phyloP scores from a whole-genome alignment of 257 asterid genomes.

The Agastache rugosa region DNA sequence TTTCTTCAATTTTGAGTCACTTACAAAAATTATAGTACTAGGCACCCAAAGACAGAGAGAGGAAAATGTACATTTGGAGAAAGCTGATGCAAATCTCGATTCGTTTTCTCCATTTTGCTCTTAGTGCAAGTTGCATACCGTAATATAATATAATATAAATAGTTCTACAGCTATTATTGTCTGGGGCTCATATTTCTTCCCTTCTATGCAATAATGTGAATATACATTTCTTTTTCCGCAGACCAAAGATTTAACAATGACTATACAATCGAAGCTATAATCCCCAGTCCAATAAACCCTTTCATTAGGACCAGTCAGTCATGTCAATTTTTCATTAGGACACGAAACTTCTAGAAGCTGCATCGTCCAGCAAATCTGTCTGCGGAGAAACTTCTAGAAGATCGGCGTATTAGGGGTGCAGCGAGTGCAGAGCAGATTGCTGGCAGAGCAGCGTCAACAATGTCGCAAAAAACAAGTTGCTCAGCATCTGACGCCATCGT shows the following conservation, averaged over 20 bases:
- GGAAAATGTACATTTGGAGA: background rate
- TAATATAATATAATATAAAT: constrained; percentile 39
- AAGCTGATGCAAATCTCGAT: constrained; percentile 20
- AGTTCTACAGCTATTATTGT: constrained; percentile 51
- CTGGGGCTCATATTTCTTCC: constrained; percentile 48
- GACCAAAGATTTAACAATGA: constrained; percentile 48
- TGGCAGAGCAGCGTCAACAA: constrained; percentile 4
- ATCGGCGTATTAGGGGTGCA: constrained; percentile 31
- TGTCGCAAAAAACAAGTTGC: constrained; percentile 11
- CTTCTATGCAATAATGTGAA: constrained; percentile 53
- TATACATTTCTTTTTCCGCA: constrained; percentile 52
- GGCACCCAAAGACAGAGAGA: background rate
- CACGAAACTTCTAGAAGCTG: constrained; percentile 50
- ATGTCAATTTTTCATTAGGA: constrained; percentile 36
- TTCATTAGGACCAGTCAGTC: constrained; percentile 43
- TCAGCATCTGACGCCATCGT: background rate
- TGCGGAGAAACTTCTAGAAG: constrained; percentile 15
- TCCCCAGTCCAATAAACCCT: constrained; percentile 42
- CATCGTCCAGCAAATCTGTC: background rate
- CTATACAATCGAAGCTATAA: constrained; percentile 54
- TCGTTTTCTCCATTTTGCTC: constrained; percentile 37
- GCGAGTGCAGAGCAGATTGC: background rate
- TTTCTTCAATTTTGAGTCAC: too few relatives aligned
- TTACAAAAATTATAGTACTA: background rate
- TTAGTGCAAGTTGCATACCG: constrained; percentile 41